phyloP scores from a whole-genome alignment of 2,329 filamentous ascomycete genomes.

The Aureobasidium melanogenum region DNA sequence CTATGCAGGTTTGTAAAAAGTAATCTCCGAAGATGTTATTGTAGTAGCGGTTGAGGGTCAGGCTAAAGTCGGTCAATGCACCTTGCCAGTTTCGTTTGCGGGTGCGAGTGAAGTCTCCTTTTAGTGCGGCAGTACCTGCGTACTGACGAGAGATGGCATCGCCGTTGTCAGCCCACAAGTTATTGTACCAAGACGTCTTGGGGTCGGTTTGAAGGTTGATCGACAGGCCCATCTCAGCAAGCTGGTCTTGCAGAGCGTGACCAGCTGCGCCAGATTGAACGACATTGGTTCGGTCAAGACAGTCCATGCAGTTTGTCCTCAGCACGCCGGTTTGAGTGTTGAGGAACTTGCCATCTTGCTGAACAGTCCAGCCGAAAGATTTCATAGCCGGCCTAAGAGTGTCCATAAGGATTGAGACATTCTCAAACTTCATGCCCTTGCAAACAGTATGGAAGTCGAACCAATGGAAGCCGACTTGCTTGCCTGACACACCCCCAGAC shows the following conservation, averaged over 20 bases:
- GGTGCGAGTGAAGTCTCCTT: constrained; percentile 92
- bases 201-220: constrained; percentile 69
- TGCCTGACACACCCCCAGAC: constrained; percentile 43
- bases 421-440: constrained; percentile 96
- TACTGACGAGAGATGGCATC: constrained; percentile 95
- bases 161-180: constrained; percentile 93
- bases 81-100: constrained; percentile 84
- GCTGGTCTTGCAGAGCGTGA: constrained; percentile 69
- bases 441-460: constrained; percentile 94
- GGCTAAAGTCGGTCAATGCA: constrained; percentile 79
- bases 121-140: constrained; percentile 88
- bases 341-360: constrained; percentile 34
- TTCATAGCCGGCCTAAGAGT: constrained; percentile 60
- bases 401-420: constrained; percentile 72
- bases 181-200: constrained; percentile 88
- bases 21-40: constrained; percentile 96
- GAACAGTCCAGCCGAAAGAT: constrained; percentile 61
- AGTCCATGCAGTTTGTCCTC: constrained; percentile 99
- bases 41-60: constrained; percentile 73
- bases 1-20: constrained; percentile 89
- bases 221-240: constrained; percentile 66
- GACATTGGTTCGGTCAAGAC: constrained; percentile 90
- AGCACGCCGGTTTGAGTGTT: constrained; percentile 63
- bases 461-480: constrained; percentile 71
- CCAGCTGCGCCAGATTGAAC: constrained; percentile 87